A percentile compares a stretch with the other conserved stretches of the same genome.
Evolutionary conservation across 257 asterid genomes (phyloP).

Genomic region (Solanum dulcamara): DNA sequence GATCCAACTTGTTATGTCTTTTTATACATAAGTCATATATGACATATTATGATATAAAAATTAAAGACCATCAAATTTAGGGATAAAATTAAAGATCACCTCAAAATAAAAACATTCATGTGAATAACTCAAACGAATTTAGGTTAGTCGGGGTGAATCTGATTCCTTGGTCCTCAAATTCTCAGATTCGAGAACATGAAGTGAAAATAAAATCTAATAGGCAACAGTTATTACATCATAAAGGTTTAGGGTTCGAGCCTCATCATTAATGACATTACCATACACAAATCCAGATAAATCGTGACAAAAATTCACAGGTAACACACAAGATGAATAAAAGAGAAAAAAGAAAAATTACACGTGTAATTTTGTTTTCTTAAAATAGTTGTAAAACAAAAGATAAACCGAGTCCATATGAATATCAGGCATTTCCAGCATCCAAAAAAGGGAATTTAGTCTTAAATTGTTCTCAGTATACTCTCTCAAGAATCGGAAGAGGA

Average conservation of each 20-base stretch:
- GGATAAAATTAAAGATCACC: too few relatives aligned
- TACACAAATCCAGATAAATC: not conserved
- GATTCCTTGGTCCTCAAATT: too few relatives aligned
- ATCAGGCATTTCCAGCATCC: not conserved
- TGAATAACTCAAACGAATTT: not conserved
- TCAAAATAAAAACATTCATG: too few relatives aligned
- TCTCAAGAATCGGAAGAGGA: not conserved
- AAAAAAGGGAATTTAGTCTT: not conserved
- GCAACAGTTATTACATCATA: accelerated
- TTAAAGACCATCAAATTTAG: too few relatives aligned
- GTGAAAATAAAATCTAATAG: too few relatives aligned
- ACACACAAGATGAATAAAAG: not conserved
- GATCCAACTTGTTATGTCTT: too few relatives aligned
- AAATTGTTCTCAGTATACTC: not conserved
- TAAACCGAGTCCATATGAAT: not conserved
- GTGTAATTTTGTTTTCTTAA: not conserved
- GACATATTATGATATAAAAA: not conserved
- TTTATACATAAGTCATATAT: too few relatives aligned
- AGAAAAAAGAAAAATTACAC: not conserved
- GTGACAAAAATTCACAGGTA: not conserved
- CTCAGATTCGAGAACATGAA: too few relatives aligned
- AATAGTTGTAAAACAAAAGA: not conserved
- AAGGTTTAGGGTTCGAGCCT: not conserved
- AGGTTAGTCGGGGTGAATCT: too few relatives aligned
- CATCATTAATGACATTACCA: not conserved